Evolutionary conservation across 306 rosid species (phyloP).

Genomic region (Fagus sylvatica): DNA sequence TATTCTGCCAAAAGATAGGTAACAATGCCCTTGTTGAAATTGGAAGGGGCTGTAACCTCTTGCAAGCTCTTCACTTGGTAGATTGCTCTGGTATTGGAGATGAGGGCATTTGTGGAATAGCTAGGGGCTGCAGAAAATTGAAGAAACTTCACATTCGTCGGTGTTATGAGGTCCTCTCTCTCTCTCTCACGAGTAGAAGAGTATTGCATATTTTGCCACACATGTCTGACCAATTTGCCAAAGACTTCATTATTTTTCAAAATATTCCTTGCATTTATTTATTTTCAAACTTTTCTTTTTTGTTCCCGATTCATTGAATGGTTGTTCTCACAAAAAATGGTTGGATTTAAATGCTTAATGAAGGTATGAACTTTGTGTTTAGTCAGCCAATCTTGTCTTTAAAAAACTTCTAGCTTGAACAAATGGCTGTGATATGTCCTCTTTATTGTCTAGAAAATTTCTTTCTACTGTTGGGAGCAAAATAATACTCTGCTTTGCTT

Average conservation of each 20-base stretch:
- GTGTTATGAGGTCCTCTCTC: conserved; percentile 75
- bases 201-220: background rate
- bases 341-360: background rate
- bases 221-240: background rate
- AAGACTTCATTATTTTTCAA: background rate
- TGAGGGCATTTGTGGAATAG: conserved; percentile 80
- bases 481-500: background rate
- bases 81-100: conserved; percentile 90
- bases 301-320: background rate
- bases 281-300: background rate
- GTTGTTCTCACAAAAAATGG: background rate
- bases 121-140: conserved; percentile 77
- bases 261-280: background rate
- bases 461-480: background rate
- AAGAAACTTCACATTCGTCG: conserved; percentile 91
- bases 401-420: background rate
- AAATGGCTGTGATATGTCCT: background rate
- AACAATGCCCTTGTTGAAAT: conserved; percentile 67
- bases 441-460: background rate
- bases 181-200: background rate
- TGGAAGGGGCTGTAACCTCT: conserved; percentile 79
- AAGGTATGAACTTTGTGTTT: background rate
- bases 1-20: conserved; percentile 87
- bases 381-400: background rate
- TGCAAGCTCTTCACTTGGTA: conserved; percentile 88